These are phyloP conservation scores for Neofusicoccum laricinum DNA, from an alignment of 2,329 filamentous ascomycete genomes.

Conservation along the genomic window DNA sequence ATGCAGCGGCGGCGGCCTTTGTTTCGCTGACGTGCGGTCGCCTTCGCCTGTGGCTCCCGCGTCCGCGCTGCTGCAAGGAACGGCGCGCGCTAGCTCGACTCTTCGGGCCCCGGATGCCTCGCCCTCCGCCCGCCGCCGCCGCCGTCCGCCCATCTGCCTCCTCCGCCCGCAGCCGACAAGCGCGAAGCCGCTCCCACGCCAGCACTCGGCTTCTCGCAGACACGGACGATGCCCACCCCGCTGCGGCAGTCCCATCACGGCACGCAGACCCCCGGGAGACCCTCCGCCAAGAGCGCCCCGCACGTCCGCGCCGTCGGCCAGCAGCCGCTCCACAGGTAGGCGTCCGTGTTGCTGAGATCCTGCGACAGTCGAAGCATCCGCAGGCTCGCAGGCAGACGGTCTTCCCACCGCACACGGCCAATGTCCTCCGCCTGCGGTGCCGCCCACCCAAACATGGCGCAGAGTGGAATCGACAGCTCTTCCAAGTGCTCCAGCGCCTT, in stretches of 20 bases:
- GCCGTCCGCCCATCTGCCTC: too few relatives aligned
- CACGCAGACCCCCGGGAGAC: too few relatives aligned
- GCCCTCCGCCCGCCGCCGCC: not conserved
- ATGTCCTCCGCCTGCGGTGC: slow-evolving; percentile 66
- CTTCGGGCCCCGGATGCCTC: not conserved
- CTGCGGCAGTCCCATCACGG: not conserved
- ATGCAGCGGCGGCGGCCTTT: not conserved
- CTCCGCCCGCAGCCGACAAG: too few relatives aligned
- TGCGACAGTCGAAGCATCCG: not conserved
- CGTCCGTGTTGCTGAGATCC: not conserved
- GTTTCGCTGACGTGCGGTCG: too few relatives aligned
- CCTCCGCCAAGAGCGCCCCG: not conserved
- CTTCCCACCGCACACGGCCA: slow-evolving; percentile 19
- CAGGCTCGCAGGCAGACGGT: not conserved
- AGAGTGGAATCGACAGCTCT: slow-evolving; percentile 43
- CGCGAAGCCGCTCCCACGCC: not conserved
- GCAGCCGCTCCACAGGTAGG: not conserved
- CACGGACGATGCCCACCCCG: not conserved
- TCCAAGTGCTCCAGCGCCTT: not conserved
- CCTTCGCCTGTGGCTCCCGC: not conserved
- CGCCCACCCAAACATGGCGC: slow-evolving; percentile 61
- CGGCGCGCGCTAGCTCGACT: not conserved
- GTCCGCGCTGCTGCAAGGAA: not conserved
- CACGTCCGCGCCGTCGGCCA: not conserved
- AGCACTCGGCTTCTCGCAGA: slow-evolving; percentile 20